Evolutionary conservation across 306 rosid genomes (phyloP), one percentile per base, ranked within the genome.

Genomic region (Albizia julibrissin): DNA sequence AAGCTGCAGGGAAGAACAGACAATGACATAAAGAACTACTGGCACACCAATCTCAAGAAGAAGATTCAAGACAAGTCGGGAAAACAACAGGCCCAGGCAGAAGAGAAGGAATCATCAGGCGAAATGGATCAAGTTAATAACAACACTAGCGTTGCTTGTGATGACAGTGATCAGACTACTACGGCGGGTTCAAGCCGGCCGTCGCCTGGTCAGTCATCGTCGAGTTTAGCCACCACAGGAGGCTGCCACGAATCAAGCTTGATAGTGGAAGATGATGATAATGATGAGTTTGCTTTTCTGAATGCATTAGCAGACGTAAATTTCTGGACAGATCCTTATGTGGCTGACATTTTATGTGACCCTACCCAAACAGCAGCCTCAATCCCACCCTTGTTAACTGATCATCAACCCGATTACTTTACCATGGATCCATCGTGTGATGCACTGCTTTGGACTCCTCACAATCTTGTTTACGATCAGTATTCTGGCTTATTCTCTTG

Each of bases 1-100:
- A 46, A 80, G 18, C 74, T 84, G 2, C 82, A 84, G 0, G 87
- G 87, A 29, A 84, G 87, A 80, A 84, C 87, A 8, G 87, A 84
- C 58, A 84, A 84, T 18, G 87, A 84, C 21, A 39, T 84, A 21
- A 84, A 84, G 80, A 84, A 84, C 37, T 67, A 76, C 12, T 84
- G 87, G 87, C 82, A 84, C 84, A 69, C 79, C 14, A 69, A 21
- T 26, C 82, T 84, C 56, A 84, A 80, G 59, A 84, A 69, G 52
- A 69, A 64, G 16, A 13, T 40, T 9, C 80, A 37, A 59, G 16
- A 59, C 33, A 10, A 56, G 69, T 64, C 69, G 1, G 69, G n/a
- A 27, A 27, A 12, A 62, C 34, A 27, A 27, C 34, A 13, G n/a
- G 15, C 16, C 47, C 49, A 21, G n/a, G 49, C 40, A 69, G 21